Percentiles rank a stretch among this genome's conserved stretches.
Conservation (phyloP, 345 rosid genomes). For the Abelmoschus esculentus region DNA sequence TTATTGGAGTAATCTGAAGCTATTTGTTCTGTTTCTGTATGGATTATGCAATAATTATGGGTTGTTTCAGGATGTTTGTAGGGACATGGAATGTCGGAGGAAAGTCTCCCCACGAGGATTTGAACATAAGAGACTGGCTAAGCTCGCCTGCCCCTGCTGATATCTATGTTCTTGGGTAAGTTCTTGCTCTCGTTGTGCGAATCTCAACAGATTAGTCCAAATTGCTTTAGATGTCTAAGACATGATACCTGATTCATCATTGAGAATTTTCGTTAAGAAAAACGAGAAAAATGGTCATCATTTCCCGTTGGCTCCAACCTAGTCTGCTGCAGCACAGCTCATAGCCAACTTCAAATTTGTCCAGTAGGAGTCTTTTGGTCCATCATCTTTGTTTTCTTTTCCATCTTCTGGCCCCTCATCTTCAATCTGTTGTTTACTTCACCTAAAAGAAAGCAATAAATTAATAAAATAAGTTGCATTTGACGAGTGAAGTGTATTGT, state of each 20-base stretch:
- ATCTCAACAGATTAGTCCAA: not conserved
- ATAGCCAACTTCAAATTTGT: not conserved
- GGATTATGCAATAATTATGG: not conserved
- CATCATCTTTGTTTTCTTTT: not conserved
- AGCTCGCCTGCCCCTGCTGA: conserved; percentile 48
- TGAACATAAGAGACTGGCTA: conserved; percentile 67
- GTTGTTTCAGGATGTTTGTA: conserved; percentile 56
- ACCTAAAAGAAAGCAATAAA: too few relatives aligned
- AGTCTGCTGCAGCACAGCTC: conserved; percentile 10
- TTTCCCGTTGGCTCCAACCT: not conserved
- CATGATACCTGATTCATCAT: not conserved
- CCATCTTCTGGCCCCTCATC: not conserved
- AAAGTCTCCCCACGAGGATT: conserved; percentile 55
- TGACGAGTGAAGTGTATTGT: not conserved
- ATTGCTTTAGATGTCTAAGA: not conserved
- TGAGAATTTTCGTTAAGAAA: not conserved
- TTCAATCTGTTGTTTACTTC: not conserved
- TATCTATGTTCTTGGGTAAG: conserved; percentile 82
- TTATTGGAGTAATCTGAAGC: too few relatives aligned
- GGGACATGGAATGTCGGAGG: conserved; percentile 98
- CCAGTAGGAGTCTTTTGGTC: not conserved
- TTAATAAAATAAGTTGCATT: too few relatives aligned
- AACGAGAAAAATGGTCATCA: not conserved
- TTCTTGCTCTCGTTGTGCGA: not conserved
- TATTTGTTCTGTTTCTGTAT: not conserved